phyloP scores from a whole-genome alignment of 1,284 basidiomycete species.

The Moesziomyces sp. region DNA sequence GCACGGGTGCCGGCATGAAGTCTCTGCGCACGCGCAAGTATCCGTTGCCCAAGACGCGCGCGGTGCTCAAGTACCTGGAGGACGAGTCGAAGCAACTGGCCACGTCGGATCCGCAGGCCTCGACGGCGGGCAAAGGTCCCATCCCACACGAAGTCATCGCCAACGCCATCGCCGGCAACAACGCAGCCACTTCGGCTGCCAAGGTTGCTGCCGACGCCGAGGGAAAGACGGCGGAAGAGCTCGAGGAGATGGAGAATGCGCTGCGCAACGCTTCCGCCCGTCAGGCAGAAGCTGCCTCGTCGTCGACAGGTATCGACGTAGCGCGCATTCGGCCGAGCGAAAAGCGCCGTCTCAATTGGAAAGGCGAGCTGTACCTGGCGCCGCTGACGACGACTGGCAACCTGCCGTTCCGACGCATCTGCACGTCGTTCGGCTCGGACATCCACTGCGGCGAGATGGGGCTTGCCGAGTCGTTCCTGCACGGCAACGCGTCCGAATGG shows the following conservation, averaged over 20 bases:
- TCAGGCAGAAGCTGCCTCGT: slow-evolving; percentile 17
- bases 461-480: slow-evolving; percentile 55
- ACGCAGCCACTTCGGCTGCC: slow-evolving; percentile 70
- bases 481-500: slow-evolving; percentile 62
- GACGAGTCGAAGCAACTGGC: slow-evolving; percentile 41
- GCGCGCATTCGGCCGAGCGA: slow-evolving; percentile 79
- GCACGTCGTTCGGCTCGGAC: slow-evolving; percentile 85
- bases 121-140: slow-evolving; percentile 35
- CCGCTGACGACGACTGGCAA: slow-evolving; percentile 96
- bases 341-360: slow-evolving; percentile 88
- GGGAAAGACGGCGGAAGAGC: slow-evolving; percentile 24
- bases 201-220: slow-evolving; percentile 70
- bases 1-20: slow-evolving; percentile 68
- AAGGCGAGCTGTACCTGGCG: slow-evolving; percentile 86
- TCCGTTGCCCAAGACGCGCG: slow-evolving; percentile 48
- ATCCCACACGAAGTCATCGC: slow-evolving; percentile 19
- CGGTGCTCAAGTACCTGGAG: slow-evolving; percentile 47
- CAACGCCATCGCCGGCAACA: slow-evolving; percentile 7
- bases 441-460: slow-evolving; percentile 94
- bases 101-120: slow-evolving; percentile 18
- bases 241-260: slow-evolving; percentile 57
- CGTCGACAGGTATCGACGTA: slow-evolving; percentile 49
- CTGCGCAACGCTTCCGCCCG: slow-evolving; percentile 34
- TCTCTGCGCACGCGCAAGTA: slow-evolving; percentile 50
- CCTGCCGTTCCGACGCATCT: slow-evolving; percentile 90